Evolutionary conservation across 345 rosid genomes (phyloP).

Genomic region (Aurinia saxatilis): DNA sequence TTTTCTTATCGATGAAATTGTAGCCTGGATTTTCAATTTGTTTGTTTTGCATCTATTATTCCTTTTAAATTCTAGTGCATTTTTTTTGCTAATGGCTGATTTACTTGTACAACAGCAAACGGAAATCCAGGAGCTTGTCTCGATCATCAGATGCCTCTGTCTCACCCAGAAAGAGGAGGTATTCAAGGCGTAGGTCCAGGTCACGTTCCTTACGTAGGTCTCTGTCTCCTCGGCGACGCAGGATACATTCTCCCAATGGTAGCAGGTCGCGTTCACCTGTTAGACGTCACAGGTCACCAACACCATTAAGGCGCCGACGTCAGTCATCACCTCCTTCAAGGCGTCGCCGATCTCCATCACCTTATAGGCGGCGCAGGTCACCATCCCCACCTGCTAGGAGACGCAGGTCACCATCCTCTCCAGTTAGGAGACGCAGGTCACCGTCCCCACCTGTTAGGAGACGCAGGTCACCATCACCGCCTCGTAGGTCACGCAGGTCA

Average conservation of each 20-base stretch:
- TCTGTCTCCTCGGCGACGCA: constrained; percentile 36
- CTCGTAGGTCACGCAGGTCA: constrained; percentile 28
- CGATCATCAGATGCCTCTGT: constrained; percentile 47
- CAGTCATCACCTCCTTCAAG: constrained; percentile 21
- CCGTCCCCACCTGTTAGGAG: constrained; percentile 26
- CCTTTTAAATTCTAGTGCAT: background rate
- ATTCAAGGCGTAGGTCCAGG: constrained; percentile 48
- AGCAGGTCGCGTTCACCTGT: constrained; percentile 34
- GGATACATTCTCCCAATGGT: constrained; percentile 25
- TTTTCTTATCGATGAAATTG: background rate
- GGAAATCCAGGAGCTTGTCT: constrained; percentile 64
- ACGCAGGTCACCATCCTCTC: constrained; percentile 31
- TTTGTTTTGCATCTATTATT: background rate
- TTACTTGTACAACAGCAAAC: constrained; percentile 29
- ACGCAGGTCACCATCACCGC: constrained; percentile 40
- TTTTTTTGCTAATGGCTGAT: constrained; percentile 12
- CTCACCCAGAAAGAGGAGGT: constrained; percentile 51
- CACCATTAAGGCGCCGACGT: constrained; percentile 32
- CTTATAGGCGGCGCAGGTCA: constrained; percentile 24
- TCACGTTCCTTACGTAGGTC: constrained; percentile 36
- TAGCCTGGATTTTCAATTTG: background rate
- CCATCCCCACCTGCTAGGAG: constrained; percentile 30
- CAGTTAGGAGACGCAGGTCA: constrained; percentile 24
- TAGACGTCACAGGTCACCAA: constrained; percentile 36
- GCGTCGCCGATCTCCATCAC: constrained; percentile 24